Percentiles rank a stretch among this genome's conserved stretches.
phyloP scores from a whole-genome alignment of 2,329 filamentous ascomycete species.

The Aureobasidium sp. region DNA sequence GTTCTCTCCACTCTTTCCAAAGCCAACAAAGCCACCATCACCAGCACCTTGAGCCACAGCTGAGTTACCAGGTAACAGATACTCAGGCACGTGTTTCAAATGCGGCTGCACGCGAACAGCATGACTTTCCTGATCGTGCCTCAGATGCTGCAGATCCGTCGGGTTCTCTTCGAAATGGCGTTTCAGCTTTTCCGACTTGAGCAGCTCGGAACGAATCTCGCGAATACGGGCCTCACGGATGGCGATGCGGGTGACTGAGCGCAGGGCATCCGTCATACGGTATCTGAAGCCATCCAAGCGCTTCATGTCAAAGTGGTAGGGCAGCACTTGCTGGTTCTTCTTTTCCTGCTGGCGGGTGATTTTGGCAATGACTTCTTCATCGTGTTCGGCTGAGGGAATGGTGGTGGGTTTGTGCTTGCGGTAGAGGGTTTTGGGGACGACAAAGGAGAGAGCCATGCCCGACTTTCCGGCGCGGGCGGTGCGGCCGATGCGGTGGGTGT shows the following conservation, averaged over 20 bases:
- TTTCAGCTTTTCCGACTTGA: constrained; percentile 91
- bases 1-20: constrained; percentile 44
- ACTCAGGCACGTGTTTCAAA: constrained; percentile 89
- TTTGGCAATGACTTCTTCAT: constrained; percentile 74
- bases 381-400: constrained; percentile 65
- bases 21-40: constrained; percentile 68
- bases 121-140: constrained; percentile 82
- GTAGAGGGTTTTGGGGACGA: constrained; percentile 72
- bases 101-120: constrained; percentile 79
- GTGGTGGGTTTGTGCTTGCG: constrained; percentile 85
- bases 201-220: constrained; percentile 79
- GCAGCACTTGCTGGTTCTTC: constrained; percentile 71
- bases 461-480: constrained; percentile 86
- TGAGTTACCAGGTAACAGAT: constrained; percentile 71
- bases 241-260: constrained; percentile 81
- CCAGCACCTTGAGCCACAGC: constrained; percentile 53
- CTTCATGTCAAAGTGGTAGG: constrained; percentile 90
- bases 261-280: constrained; percentile 83
- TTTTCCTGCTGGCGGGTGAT: constrained; percentile 73
- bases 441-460: constrained; percentile 93
- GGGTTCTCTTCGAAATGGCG: constrained; percentile 97
- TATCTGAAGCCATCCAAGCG: constrained; percentile 93
- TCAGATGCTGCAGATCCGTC: constrained; percentile 72
- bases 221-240: constrained; percentile 82
- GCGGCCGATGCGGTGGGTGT: constrained; percentile 92